Base-by-base conservation (phyloP, 495 filamentous ascomycete species). In the Aspergillus asperescens region DNA sequence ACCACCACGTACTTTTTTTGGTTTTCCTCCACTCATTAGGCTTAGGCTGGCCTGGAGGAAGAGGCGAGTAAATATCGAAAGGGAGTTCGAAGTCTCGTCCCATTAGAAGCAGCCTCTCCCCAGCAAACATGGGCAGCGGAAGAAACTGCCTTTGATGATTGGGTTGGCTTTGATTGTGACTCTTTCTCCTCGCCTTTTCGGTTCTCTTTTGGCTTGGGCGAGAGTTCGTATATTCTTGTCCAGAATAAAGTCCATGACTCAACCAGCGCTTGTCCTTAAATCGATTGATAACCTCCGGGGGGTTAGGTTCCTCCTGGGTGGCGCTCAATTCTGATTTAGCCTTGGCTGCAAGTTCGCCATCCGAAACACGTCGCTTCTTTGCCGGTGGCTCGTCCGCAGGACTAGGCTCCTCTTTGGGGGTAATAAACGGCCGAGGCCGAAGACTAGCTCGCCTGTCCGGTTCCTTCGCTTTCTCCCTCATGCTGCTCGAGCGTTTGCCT, bases 1-100 rank as follows among this genome's bases (percentile, higher is more conserved):
- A 13, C 41, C 41, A 32, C 15, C 7, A 73, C 80, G 65, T 77
- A 95, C 90, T 98, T 62, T 87, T 92, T 49, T 89, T 89, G 31
- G 88, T 85, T 65, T 88, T 93, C 41, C 81, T 81, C 87, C 90
- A 98, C 52, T 92, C 86, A 56, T 92, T 81, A 0, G 90, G 90
- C 64, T 92, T 95, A 13, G 90, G 87, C 62, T 95, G 90, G 48
- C 89, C 86, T 7, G 82, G 81, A 13, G 87, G 86, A 16, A 91
- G 79, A 1, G 92, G 93, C 16, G 86, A 85, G 73, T 90, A 96
- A 34, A 96, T 75, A 65, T 94, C 86, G 57, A 83, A 96, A 1
- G 93, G 93, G 25, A 98, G 73, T 65, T 87, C 83, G 73, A 94
- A 98, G 63, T 95, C 82, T 54, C 88, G 77, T 20, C 80, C 80